Percentiles rank a stretch among this genome's conserved stretches.
Evolutionary conservation across 176 grass and related monocot species (phyloP).

Genomic region (Carex pumila): DNA sequence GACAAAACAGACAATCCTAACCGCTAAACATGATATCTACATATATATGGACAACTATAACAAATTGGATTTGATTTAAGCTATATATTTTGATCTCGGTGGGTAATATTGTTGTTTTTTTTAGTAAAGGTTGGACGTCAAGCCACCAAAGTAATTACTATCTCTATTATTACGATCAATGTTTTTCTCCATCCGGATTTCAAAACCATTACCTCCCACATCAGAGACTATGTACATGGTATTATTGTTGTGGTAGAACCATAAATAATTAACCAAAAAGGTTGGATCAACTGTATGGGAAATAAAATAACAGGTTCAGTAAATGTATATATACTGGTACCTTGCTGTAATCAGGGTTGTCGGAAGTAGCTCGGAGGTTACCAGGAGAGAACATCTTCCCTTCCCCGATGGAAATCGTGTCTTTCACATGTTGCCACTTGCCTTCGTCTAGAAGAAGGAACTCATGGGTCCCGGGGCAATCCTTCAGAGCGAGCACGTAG

Average conservation of each 20-base stretch:
- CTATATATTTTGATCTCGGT: background rate
- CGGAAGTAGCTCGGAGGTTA: conserved; percentile 81
- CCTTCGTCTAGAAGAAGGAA: conserved; percentile 95
- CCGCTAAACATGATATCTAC: too few species aligned
- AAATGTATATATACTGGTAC: conserved; percentile 8
- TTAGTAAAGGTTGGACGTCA: too few species aligned
- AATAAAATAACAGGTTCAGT: background rate
- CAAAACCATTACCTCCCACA: too few species aligned
- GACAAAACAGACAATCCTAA: too few species aligned
- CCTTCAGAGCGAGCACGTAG: conserved; percentile 84
- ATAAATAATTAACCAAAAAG: background rate
- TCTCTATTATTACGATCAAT: too few species aligned
- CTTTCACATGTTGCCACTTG: conserved; percentile 99
- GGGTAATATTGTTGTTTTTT: background rate
- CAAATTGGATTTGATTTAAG: background rate
- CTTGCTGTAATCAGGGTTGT: conserved; percentile 87
- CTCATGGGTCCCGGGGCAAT: conserved; percentile 83
- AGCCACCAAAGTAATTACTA: too few species aligned
- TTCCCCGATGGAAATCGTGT: conserved; percentile 76
- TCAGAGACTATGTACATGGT: too few species aligned
- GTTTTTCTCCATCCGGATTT: too few species aligned
- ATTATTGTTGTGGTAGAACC: background rate
- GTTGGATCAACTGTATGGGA: background rate
- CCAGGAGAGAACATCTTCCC: conserved; percentile 99
- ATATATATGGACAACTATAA: background rate